Evolutionary conservation across 1,139 yeast genomes (phyloP), one percentile per base, ranked within the genome.

Genomic region (Kodamaea derodonti): DNA sequence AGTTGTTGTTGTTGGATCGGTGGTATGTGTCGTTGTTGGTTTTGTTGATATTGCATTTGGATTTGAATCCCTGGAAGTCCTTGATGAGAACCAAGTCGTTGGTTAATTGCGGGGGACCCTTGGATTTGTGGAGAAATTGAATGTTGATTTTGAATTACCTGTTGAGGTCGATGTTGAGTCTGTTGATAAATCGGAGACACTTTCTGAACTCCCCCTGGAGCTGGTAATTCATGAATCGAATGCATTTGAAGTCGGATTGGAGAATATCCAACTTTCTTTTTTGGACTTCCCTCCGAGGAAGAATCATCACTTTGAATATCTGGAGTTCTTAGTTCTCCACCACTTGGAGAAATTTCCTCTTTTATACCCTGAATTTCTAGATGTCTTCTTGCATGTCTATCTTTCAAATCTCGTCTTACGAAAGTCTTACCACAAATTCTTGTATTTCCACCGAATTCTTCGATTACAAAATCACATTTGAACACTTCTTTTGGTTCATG

Each of bases 331-430:
- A 24, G 7, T 7, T 11, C 26, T 7, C 26, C 26, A 24, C 7
- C 9, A 7, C 9, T 7, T 7, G 6, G 9, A 18, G 22, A 7
- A 18, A 8, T 11, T 24, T 24, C 32, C 22, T 15, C 23, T 15
- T 30, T 30, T 11, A 12, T 15, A 7, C 35, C 31, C n/a, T 37
- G 39, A 27, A 41, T 22, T 29, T 46, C 47, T 25, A 52, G 41
- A 42, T 67, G 73, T 23, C 75, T 48, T 37, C 51, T 58, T 25
- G 50, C 46, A 39, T 69, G 75, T 26, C 72, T 45, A 29, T 67
- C 73, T 31, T 56, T 56, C 27, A 68, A 57, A 41, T 68, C 74
- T 26, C 49, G 54, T 14, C 74, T 40, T 4, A 62, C 72, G 50
- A 68, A 68, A 3, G 62, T 55, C 40, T 65, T 63, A 10, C 69